Percentiles rank a stretch among this genome's conserved stretches.
Conservation (phyloP, 83 land plant genomes). For the Diphasiastrum complanatum region DNA sequence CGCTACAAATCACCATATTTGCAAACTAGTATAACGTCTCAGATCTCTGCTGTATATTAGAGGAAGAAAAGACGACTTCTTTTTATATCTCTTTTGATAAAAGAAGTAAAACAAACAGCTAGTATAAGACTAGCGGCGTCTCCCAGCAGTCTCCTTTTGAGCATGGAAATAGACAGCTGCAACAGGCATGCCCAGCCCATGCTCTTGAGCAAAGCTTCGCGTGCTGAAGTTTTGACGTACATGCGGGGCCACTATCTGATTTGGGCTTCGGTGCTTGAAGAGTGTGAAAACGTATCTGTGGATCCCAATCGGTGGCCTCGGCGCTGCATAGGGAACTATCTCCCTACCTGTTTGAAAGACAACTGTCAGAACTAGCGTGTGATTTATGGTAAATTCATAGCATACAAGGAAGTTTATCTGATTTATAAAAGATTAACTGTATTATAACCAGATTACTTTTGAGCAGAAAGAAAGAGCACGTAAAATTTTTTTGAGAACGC, state of each 20-base stretch:
- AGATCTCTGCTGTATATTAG: no score
- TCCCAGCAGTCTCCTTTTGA: constrained; percentile 3
- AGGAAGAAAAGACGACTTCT: no score
- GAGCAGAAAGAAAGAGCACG: not conserved
- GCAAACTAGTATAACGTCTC: no score
- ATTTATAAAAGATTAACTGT: no score
- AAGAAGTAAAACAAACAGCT: no score
- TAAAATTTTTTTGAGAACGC: no score
- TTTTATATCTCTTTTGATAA: no score
- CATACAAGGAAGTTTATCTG: not conserved
- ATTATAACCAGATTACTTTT: not conserved
- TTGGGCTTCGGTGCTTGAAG: constrained; percentile 1
- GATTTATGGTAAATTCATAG: not conserved
- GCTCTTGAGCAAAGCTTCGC: not conserved
- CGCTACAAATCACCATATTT: no score
- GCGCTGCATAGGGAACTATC: not conserved
- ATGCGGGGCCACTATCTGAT: not conserved
- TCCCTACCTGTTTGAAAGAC: no score
- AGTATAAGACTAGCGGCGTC: no score
- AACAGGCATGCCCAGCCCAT: constrained; percentile 3
- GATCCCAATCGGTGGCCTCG: constrained; percentile 7
- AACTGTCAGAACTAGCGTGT: no score
- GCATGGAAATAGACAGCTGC: constrained; percentile 9
- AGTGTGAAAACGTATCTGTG: not conserved
- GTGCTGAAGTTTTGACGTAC: constrained; percentile 4